Conservation (phyloP, 2,329 filamentous ascomycete genomes). For the Ilyonectria sp. region DNA sequence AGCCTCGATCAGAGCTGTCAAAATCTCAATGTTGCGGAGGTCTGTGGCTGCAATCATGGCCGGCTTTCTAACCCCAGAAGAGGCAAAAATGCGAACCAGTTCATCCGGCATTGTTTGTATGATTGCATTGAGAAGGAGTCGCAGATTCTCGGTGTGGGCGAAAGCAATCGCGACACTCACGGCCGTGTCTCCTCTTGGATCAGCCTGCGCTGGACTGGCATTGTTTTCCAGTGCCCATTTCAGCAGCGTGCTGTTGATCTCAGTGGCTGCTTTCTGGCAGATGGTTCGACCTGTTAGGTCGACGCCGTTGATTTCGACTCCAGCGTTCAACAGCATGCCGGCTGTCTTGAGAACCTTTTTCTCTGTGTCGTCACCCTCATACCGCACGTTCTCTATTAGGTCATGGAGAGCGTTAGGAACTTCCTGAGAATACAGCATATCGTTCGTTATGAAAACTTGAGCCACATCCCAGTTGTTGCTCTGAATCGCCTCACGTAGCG, state of each 20-base stretch:
- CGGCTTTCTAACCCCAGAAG: not conserved
- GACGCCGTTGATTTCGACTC: not conserved
- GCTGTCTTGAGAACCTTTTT: not conserved
- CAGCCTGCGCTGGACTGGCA: not conserved
- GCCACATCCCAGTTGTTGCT: not conserved
- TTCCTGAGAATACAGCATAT: not conserved
- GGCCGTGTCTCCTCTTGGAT: not conserved
- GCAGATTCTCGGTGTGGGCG: not conserved
- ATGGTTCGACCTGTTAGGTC: not conserved
- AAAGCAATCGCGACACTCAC: not conserved
- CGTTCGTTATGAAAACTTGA: not conserved
- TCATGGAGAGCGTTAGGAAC: not conserved
- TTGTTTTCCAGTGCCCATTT: conserved; percentile 6
- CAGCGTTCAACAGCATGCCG: not conserved
- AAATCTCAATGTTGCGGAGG: not conserved
- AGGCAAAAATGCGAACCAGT: not conserved
- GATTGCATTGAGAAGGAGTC: conserved; percentile 3
- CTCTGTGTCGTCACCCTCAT: not conserved
- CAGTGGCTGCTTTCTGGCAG: conserved; percentile 3
- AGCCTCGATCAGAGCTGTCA: not conserved
- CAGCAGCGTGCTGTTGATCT: not conserved
- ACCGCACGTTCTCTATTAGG: not conserved
- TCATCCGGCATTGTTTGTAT: not conserved
- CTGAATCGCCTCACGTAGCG: not conserved
- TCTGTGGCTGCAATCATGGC: not conserved